Evolutionary conservation across 768 basidiomycete genomes (phyloP).

Genomic region (Pleurotus eryngii): DNA sequence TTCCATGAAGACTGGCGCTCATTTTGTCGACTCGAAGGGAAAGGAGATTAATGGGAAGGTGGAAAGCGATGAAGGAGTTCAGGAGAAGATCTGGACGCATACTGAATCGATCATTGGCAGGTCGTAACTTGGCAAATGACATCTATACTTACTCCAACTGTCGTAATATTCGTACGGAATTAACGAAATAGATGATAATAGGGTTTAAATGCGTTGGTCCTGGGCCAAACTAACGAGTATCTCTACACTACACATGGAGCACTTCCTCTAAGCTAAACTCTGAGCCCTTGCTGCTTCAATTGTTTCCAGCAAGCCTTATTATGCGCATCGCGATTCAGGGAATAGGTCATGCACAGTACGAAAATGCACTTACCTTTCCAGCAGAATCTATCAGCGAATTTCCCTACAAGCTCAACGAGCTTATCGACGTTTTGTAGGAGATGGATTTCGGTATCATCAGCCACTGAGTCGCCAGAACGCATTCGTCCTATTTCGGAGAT

Average conservation of each 20-base stretch:
- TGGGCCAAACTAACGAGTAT: no score
- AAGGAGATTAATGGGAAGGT: constrained; percentile 4
- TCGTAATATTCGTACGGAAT: no score
- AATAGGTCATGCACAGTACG: not conserved
- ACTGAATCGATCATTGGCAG: not conserved
- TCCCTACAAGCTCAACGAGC: not conserved
- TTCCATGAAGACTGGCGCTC: constrained; percentile 1
- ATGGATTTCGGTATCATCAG: not conserved
- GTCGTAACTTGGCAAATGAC: not conserved
- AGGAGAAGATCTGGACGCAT: constrained; percentile 3
- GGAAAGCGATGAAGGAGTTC: not conserved
- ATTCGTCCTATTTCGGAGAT: not conserved
- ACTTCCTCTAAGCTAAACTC: not conserved
- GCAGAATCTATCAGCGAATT: not conserved
- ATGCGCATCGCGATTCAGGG: not conserved
- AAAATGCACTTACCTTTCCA: not conserved
- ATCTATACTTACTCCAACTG: no score
- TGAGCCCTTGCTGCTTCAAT: not conserved
- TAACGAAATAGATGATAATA: no score
- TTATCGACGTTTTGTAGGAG: not conserved
- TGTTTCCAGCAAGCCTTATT: not conserved
- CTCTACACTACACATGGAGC: no score
- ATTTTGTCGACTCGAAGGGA: constrained; percentile 1
- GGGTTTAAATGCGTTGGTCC: no score
- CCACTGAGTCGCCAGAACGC: not conserved